Base-by-base conservation (phyloP, 768 basidiomycete genomes). In the Thelephora aurantiotincta region DNA sequence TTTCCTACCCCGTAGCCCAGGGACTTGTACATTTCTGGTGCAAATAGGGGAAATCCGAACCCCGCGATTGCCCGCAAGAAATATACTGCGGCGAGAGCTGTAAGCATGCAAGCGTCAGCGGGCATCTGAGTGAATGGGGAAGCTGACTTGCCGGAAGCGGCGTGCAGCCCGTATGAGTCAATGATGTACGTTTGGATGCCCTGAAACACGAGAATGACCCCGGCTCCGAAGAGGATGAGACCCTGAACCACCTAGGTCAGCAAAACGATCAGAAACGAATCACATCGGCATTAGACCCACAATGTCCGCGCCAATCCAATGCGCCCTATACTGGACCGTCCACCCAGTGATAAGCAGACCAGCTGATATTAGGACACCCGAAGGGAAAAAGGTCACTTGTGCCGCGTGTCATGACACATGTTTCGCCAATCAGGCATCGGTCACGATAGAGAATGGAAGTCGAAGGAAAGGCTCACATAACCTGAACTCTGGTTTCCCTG, bases 21-120 rank as follows among this genome's bases (percentile, higher is more conserved):
- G 12, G 65, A 63, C 1, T 65, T 59, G 60, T 74, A 86, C 75
- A 87, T 81, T 34, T 71, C 65, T 16, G 80, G 77, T 2, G 78
- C 81, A 53, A 88, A 88, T n/a, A 88, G 63, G 2, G 85, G 86
- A 57, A 89, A 86, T 1, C 71, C 77, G 46, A 84, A 87, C 0
- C 85, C 85, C 1, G 75, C 74, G 0, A 84, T 47, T 0, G 79
- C 76, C 20, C 85, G 75, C 12, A 85, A 58, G 57, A 61, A 80
- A 0, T 78, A 64, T 16, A 75, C 74, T 0, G 82, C 80, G 0
- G 82, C 82, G 9, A 88, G 62, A 2, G 82, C 80, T 75, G 47
- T 49, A 62, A 41, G 43, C 19, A 23, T 43, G 33, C 22, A 11
- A 30, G 26, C 26, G 38, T 41, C 38, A 41, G 38, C 22, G 37